These are phyloP conservation scores for Sisymbrium irio DNA, from an alignment of 345 rosid species.

Conservation along the genomic window DNA sequence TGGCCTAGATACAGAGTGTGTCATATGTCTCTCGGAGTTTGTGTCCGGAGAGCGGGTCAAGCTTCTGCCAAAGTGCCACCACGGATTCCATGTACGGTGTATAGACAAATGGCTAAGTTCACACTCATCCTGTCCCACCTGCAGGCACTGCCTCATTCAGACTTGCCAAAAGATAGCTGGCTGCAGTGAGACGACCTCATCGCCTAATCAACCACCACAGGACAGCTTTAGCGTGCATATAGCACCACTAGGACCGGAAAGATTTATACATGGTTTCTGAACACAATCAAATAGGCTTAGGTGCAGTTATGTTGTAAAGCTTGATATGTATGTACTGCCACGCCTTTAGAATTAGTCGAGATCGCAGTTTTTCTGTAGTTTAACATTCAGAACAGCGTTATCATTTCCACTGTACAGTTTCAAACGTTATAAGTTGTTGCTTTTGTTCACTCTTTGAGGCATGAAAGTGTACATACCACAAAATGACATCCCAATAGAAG, in stretches of 20 bases:
- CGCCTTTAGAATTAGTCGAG: conserved; percentile 9
- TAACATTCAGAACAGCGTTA: conserved; percentile 16
- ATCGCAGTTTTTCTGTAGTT: conserved; percentile 19
- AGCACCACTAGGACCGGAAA: conserved; percentile 60
- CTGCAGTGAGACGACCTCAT: conserved; percentile 41
- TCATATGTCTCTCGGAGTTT: conserved; percentile 75
- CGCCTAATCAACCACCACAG: conserved; percentile 38
- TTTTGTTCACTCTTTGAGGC: conserved; percentile 19
- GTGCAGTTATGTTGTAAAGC: conserved; percentile 6
- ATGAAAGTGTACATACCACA: conserved; percentile 2
- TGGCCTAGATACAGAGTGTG: conserved; percentile 60
- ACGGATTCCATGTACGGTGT: conserved; percentile 76
- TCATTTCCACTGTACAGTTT: conserved; percentile 34
- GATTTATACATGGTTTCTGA: conserved; percentile 41
- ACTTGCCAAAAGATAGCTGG: conserved; percentile 79
- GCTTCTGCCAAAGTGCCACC: conserved; percentile 79
- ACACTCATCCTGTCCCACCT: conserved; percentile 95
- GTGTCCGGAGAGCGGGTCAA: conserved; percentile 55
- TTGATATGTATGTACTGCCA: conserved; percentile 17
- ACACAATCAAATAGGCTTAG: conserved; percentile 26
- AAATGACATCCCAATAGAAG: conserved; percentile 2
- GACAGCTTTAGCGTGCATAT: conserved; percentile 37
- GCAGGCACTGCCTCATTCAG: conserved; percentile 77
- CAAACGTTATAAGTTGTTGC: conserved; percentile 26
- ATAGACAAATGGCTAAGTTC: conserved; percentile 89